These are phyloP conservation scores for Priceomyces castillae DNA, from an alignment of 805 yeast genomes.

Conservation along the genomic window DNA sequence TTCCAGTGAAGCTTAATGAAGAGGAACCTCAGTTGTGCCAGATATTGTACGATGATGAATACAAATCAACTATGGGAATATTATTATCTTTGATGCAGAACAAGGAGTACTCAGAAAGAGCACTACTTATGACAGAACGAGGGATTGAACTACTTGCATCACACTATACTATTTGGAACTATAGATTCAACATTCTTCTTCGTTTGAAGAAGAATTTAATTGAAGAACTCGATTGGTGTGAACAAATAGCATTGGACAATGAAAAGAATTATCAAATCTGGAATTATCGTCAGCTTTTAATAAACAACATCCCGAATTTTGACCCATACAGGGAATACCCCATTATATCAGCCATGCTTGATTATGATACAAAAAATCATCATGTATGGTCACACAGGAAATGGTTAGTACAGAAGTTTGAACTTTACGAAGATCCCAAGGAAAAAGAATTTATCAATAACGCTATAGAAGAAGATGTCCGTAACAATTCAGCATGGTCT, in stretches of 20 bases:
- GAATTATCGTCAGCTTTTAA: slow-evolving; percentile 79
- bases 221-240: slow-evolving; percentile 77
- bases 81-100: slow-evolving; percentile 56
- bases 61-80: slow-evolving; percentile 56
- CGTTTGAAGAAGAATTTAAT: slow-evolving; percentile 36
- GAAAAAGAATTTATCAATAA: slow-evolving; percentile 53
- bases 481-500: slow-evolving; percentile 93
- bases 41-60: slow-evolving; percentile 72
- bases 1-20: slow-evolving; percentile 41
- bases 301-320: slow-evolving; percentile 39
- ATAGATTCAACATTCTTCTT: slow-evolving; percentile 52
- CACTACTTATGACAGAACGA: slow-evolving; percentile 60
- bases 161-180: slow-evolving; percentile 88
- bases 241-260: slow-evolving; percentile 65
- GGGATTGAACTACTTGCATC: slow-evolving; percentile 76
- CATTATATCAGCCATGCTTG: slow-evolving; percentile 63
- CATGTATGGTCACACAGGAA: slow-evolving; percentile 94
- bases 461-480: slow-evolving; percentile 58
- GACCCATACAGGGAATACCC: slow-evolving; percentile 58
- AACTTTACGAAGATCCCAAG: slow-evolving; percentile 37
- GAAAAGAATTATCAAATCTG: slow-evolving; percentile 97
- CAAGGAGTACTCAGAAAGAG: slow-evolving; percentile 68
- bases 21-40: slow-evolving; percentile 53
- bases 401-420: slow-evolving; percentile 69
- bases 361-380: slow-evolving; percentile 83